phyloP scores from a whole-genome alignment of 192 early-diverging fungal genomes.

The Gamsiella multidivaricata region DNA sequence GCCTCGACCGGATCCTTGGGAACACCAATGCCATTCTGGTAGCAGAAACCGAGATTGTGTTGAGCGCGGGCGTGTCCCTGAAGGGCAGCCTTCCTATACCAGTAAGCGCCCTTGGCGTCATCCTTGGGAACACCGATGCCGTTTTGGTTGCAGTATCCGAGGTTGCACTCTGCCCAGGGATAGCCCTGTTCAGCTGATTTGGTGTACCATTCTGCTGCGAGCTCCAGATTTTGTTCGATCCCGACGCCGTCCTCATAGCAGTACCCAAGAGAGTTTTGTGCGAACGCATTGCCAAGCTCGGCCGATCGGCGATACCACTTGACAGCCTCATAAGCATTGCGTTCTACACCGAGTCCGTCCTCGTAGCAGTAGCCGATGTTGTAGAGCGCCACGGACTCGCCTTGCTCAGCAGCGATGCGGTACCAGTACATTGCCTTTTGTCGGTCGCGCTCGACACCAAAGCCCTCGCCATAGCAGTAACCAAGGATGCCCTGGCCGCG shows the following conservation, averaged over 20 bases:
- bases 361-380: constrained; percentile 85
- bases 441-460: constrained; percentile 63
- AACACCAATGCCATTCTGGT: constrained; percentile 87
- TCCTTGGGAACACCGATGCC: constrained; percentile 67
- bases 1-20: constrained; percentile 61
- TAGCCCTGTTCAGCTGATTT: constrained; percentile 64
- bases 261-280: constrained; percentile 89
- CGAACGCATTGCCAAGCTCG: constrained; percentile 80
- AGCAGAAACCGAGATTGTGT: constrained; percentile 86
- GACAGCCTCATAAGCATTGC: constrained; percentile 61
- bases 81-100: constrained; percentile 70
- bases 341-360: constrained; percentile 75
- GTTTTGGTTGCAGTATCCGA: constrained; percentile 81
- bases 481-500: constrained; percentile 69
- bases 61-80: constrained; percentile 67
- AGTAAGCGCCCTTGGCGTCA: constrained; percentile 60
- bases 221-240: constrained; percentile 57
- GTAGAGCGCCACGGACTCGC: constrained; percentile 84
- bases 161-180: constrained; percentile 73
- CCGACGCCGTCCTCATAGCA: constrained; percentile 91
- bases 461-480: constrained; percentile 69
- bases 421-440: constrained; percentile 72
- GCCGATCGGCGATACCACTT: constrained; percentile 78
- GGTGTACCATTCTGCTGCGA: constrained; percentile 68
- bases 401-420: constrained; percentile 67